Evolutionary conservation across 768 basidiomycete genomes (phyloP), one percentile per base, ranked within the genome.

Genomic region (Collybiopsis confluens): DNA sequence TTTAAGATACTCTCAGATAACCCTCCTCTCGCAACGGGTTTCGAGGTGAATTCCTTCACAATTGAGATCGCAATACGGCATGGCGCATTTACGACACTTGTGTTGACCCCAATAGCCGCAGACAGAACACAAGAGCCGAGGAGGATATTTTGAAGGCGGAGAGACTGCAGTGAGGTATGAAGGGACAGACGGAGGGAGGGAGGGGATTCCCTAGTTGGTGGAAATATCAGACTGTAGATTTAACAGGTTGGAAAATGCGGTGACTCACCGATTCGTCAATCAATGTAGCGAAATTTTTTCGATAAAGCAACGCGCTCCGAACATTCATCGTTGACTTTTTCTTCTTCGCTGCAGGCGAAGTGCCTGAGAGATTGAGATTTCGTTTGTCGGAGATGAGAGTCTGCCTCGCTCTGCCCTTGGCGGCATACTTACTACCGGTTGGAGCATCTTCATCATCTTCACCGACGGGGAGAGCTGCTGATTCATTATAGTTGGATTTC

Each of bases 41-140:
- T 93, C 92, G 24, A 77, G 73, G 59, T 94, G 92, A 2, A 88
- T 81, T 18, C 72, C 71, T 62, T 86, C 81, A 61, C 92, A 94
- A 52, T 81, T 82, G 38, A 75, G 69, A 65, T 86, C 85, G 58
- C 92, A 93, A 59, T 85, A 92, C 1, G 84, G 73, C 75, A 90
- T 75, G 0, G 83, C 82, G 68, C 92, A 93, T 59, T 79, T 81
- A 56, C 78, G 80, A 70, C 92, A 94, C 52, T 79, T 85, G 64
- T 94, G 93, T 3, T 74, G 73, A 5, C 88, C 90, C 80, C 81
- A 88, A 66, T 89, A 92, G 2, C 92, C 90, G 60, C 92, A 93
- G 23, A 92, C 87, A n/a, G 89, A 83, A 63, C 92, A 94, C 13
- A 93, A 63, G 58, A 82, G 70, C 38, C 89, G 82, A 7, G 85